Conservation (phyloP, 1,284 basidiomycete genomes). For the Ustilago shanxiensis region DNA sequence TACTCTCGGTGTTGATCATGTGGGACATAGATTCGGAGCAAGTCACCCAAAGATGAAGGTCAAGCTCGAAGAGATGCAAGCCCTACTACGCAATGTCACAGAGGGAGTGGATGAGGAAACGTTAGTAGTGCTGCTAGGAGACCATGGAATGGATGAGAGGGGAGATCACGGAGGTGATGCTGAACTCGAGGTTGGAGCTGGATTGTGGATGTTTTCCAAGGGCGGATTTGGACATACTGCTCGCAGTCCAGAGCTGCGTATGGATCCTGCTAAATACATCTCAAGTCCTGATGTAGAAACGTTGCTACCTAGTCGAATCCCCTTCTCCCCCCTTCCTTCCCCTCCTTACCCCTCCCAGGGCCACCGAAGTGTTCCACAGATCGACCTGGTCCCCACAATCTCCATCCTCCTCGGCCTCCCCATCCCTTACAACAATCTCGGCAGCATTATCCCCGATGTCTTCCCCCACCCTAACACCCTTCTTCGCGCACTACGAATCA, state of each 20-base stretch:
- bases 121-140: constrained; percentile 89
- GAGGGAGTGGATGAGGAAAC: constrained; percentile 60
- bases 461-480: constrained; percentile 74
- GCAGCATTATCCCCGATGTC: constrained; percentile 88
- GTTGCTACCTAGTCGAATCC: constrained; percentile 23
- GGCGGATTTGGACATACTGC: constrained; percentile 19
- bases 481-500: constrained; percentile 79
- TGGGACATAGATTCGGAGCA: constrained; percentile 92
- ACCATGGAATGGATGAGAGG: constrained; percentile 95
- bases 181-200: constrained; percentile 85
- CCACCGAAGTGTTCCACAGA: constrained; percentile 85
- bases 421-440: constrained; percentile 95
- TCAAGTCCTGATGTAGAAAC: constrained; percentile 15
- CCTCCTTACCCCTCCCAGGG: constrained; percentile 60
- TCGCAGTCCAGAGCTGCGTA: not conserved
- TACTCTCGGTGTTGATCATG: constrained; percentile 97
- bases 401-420: constrained; percentile 92
- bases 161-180: constrained; percentile 97
- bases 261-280: constrained; percentile 29
- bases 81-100: constrained; percentile 49
- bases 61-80: constrained; percentile 79
- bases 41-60: constrained; percentile 85
- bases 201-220: constrained; percentile 83
- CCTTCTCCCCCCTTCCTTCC: constrained; percentile 61
- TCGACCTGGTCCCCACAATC: constrained; percentile 91